Evolutionary conservation across 331 rosid genomes (phyloP), one percentile per base, ranked within the genome.

Genomic region (Malus hybrid): DNA sequence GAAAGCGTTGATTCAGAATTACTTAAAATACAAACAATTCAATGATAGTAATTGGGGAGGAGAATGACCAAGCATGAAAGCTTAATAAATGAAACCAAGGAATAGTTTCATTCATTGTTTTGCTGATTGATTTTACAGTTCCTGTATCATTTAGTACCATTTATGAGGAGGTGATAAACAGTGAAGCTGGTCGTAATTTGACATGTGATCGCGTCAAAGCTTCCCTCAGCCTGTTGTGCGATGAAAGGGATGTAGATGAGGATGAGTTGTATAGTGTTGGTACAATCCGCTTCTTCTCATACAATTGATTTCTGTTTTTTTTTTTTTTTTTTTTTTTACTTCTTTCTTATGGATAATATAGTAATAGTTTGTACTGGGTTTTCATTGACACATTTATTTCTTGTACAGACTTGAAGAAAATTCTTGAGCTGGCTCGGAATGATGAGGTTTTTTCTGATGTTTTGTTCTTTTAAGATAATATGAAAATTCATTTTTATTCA

Each of bases 151-250:
- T 92, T 74, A 81, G 86, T 39, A 73, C 78, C 34, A 88, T 90
- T 80, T 86, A 75, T 69, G 79, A 85, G n/a, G 99, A 90, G 89
- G 97, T 92, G 57, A 81, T 86, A n/a, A 88, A 94, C 81, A 90
- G 85, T 73, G 96, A 87, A 86, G 76, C 69, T 42, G 96, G 97
- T 33, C 88, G 87, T 50, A 81, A 81, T 55, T 78, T 86, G 89
- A 92, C 97, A 52, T 36, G 79, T 20, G 97, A 89, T 71, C 86
- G 87, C 59, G 93, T 92, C 60, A 79, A 76, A 83, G 93, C 87
- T 77, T 82, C 86, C 76, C 97, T 94, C 71, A 73, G 74, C 64
- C 76, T 81, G 80, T 75, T 94, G 82, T 90, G 97, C 20, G 86
- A 92, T 44, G 69, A 6, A 61, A 10, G 18, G 16, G 61, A 65